Evolutionary conservation across 1,284 basidiomycete genomes (phyloP).

Genomic region (Trametes polyzona): DNA sequence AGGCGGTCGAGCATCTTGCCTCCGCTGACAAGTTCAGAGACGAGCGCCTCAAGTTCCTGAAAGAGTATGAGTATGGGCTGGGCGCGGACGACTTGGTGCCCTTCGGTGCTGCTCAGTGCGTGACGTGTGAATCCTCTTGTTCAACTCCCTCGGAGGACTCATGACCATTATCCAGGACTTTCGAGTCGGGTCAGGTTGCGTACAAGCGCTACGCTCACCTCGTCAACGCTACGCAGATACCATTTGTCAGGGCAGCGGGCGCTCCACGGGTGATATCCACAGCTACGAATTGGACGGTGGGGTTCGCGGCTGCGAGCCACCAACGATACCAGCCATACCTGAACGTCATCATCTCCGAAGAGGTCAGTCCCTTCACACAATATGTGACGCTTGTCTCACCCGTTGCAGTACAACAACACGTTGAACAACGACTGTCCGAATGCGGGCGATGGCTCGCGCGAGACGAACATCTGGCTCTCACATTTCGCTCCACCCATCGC

Average conservation of each 20-base stretch:
- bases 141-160: background rate
- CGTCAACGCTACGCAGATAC: slow-evolving; percentile 44
- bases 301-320: slow-evolving; percentile 51
- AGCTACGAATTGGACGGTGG: slow-evolving; percentile 72
- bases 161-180: slow-evolving; percentile 44
- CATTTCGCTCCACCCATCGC: slow-evolving; percentile 60
- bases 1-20: slow-evolving; percentile 47
- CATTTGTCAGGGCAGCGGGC: slow-evolving; percentile 71
- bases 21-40: slow-evolving; percentile 48
- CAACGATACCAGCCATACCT: slow-evolving; percentile 42
- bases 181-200: slow-evolving; percentile 50
- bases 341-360: slow-evolving; percentile 55
- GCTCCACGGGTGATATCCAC: slow-evolving; percentile 67
- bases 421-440: slow-evolving; percentile 72
- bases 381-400: slow-evolving; percentile 35
- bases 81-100: slow-evolving; percentile 64
- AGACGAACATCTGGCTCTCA: slow-evolving; percentile 57
- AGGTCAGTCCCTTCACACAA: slow-evolving; percentile 36
- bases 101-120: slow-evolving; percentile 74
- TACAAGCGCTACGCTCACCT: slow-evolving; percentile 57
- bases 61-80: slow-evolving; percentile 63
- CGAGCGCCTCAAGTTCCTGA: slow-evolving; percentile 62
- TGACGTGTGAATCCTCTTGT: slow-evolving; percentile 15
- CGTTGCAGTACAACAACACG: slow-evolving; percentile 60
- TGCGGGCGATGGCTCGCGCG: slow-evolving; percentile 48